A percentile compares a stretch with the other conserved stretches of the same genome.
Conservation (phyloP, 2,329 filamentous ascomycete species). For the Cordyceps tenuipes region DNA sequence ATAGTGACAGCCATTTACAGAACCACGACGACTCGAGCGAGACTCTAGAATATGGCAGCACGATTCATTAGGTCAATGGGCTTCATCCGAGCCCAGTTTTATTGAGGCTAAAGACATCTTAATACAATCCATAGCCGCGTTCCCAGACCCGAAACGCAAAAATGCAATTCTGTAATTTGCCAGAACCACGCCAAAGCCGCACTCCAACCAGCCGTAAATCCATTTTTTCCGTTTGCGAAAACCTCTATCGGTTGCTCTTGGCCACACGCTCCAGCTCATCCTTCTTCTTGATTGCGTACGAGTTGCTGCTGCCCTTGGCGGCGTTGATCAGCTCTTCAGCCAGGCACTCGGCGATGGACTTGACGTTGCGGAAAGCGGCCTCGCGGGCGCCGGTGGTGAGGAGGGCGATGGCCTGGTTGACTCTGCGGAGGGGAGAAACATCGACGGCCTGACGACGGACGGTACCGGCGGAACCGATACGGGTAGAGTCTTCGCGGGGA, state of each 20-base stretch:
- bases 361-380: slow-evolving; percentile 99
- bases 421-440: slow-evolving; percentile 97
- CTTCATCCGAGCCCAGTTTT: slow-evolving; percentile 30
- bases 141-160: slow-evolving; percentile 37
- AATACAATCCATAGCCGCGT: slow-evolving; percentile 36
- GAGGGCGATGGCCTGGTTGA: slow-evolving; percentile 99
- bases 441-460: slow-evolving; percentile 99
- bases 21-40: not conserved
- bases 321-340: slow-evolving; percentile 99
- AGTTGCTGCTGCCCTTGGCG: slow-evolving; percentile 99
- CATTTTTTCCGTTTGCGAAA: slow-evolving; percentile 12
- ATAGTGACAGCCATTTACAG: no score
- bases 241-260: slow-evolving; percentile 98
- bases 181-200: slow-evolving; percentile 37
- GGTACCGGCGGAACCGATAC: slow-evolving; percentile 98
- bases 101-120: slow-evolving; percentile 34
- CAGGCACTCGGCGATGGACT: slow-evolving; percentile 98
- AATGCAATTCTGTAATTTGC: slow-evolving; percentile 40
- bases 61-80: slow-evolving; percentile 6
- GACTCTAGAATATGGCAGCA: not conserved
- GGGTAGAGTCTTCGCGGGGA: slow-evolving; percentile 98
- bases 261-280: slow-evolving; percentile 99
- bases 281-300: slow-evolving; percentile 99
- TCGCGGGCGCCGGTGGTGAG: slow-evolving; percentile 98
- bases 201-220: slow-evolving; percentile 28